A percentile compares a stretch with the other conserved stretches of the same genome.
phyloP scores from a whole-genome alignment of 2,329 filamentous ascomycete genomes.

The Sordariomycetes sp. region DNA sequence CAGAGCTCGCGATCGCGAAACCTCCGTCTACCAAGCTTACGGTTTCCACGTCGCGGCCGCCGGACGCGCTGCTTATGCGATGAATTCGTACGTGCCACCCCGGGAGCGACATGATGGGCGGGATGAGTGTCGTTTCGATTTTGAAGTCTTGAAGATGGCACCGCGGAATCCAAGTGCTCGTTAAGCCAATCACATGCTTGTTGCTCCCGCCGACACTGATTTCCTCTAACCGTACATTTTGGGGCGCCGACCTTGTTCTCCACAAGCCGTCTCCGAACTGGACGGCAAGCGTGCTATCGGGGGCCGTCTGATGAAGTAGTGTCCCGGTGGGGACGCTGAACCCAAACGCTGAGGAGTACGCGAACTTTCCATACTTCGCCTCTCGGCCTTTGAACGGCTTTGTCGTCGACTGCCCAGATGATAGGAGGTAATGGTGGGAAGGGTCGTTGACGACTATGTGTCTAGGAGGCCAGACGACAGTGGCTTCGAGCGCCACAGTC shows the following conservation, averaged over 20 bases:
- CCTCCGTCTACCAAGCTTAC: not conserved
- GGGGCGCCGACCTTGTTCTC: constrained; percentile 15
- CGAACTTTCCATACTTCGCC: constrained; percentile 32
- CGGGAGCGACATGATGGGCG: constrained; percentile 15
- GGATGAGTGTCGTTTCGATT: constrained; percentile 14
- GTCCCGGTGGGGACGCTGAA: constrained; percentile 28
- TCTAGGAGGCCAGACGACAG: constrained; percentile 14
- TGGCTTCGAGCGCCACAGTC: not conserved
- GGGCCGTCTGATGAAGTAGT: constrained; percentile 17
- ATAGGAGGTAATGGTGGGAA: constrained; percentile 27
- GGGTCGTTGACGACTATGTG: constrained; percentile 29
- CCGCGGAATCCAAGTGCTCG: constrained; percentile 9
- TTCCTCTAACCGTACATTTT: constrained; percentile 6
- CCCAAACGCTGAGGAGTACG: constrained; percentile 31
- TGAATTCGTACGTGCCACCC: constrained; percentile 18
- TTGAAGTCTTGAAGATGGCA: constrained; percentile 14
- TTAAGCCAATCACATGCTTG: not conserved
- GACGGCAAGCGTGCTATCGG: constrained; percentile 16
- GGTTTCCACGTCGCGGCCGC: not conserved
- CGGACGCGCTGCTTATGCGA: not conserved
- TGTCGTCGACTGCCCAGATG: constrained; percentile 22
- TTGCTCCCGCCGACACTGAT: not conserved
- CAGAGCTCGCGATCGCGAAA: not conserved
- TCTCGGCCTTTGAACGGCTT: constrained; percentile 24
- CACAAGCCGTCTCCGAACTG: constrained; percentile 18